phyloP scores from a whole-genome alignment of 306 rosid species.

The Mimosa pudica region DNA sequence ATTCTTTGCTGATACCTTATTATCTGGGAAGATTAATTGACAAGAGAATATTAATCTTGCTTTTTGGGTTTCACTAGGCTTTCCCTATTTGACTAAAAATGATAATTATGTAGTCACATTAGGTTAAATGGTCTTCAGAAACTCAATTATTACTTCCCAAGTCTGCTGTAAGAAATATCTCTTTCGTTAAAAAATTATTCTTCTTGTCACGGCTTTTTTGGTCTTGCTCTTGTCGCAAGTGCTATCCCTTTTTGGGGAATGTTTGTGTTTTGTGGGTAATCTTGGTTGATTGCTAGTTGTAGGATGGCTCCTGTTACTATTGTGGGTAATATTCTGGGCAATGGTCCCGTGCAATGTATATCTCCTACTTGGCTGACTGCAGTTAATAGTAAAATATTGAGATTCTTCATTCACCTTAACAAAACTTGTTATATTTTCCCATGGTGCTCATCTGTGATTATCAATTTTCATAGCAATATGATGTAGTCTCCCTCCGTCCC shows the following conservation, averaged over 20 bases:
- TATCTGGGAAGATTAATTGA: background rate
- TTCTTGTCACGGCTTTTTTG: background rate
- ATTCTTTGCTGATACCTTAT: background rate
- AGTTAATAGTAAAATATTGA: background rate
- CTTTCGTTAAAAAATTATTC: background rate
- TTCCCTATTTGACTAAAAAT: background rate
- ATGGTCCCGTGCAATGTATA: background rate
- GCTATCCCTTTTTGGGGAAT: background rate
- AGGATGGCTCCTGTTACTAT: background rate
- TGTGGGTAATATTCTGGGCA: background rate
- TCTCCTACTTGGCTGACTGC: background rate
- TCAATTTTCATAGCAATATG: background rate
- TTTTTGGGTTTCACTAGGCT: background rate
- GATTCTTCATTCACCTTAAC: background rate
- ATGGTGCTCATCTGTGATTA: background rate
- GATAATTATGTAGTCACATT: background rate
- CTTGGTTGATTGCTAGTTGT: background rate
- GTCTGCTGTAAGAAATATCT: background rate
- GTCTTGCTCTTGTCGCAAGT: background rate
- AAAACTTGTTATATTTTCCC: background rate
- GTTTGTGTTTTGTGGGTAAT: background rate
- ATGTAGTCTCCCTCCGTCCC: background rate
- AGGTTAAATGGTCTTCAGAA: background rate
- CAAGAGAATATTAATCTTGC: background rate
- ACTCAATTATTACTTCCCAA: background rate